Conservation (phyloP, 2,329 filamentous ascomycete species). For the Paecilomyces dactylethromorphus region DNA sequence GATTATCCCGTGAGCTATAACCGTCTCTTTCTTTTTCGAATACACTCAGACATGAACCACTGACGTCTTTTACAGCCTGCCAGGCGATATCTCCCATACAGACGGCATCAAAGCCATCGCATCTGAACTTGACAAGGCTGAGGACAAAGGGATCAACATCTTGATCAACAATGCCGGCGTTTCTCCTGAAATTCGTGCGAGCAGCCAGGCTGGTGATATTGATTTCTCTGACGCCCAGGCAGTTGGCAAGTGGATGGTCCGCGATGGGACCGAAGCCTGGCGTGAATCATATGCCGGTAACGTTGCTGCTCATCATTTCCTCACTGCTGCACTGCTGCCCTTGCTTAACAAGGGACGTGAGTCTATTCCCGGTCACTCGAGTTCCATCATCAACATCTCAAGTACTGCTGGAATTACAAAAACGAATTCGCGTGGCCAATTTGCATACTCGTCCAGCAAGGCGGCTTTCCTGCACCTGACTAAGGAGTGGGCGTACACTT, state of each 20-base stretch:
- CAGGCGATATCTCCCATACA: conserved; percentile 47
- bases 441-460: conserved; percentile 47
- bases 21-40: background rate
- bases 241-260: conserved; percentile 10
- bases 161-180: conserved; percentile 34
- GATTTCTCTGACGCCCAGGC: conserved; percentile 9
- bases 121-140: conserved; percentile 46
- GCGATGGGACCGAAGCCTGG: conserved; percentile 34
- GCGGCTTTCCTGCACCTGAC: conserved; percentile 47
- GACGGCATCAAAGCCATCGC: conserved; percentile 43
- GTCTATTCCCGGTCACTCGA: conserved; percentile 42
- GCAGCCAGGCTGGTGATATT: conserved; percentile 30
- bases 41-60: background rate
- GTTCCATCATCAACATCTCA: conserved; percentile 48
- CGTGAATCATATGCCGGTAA: conserved; percentile 48
- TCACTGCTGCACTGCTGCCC: conserved; percentile 49
- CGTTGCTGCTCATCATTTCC: conserved; percentile 46
- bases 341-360: conserved; percentile 45
- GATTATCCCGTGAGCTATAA: conserved; percentile 34
- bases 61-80: conserved; percentile 17
- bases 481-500: conserved; percentile 48
- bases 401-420: conserved; percentile 49
- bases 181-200: conserved; percentile 46
- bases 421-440: conserved; percentile 44
- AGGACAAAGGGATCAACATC: conserved; percentile 48